These are phyloP conservation scores for Gossypium turneri DNA, from an alignment of 345 rosid genomes.

Conservation along the genomic window DNA sequence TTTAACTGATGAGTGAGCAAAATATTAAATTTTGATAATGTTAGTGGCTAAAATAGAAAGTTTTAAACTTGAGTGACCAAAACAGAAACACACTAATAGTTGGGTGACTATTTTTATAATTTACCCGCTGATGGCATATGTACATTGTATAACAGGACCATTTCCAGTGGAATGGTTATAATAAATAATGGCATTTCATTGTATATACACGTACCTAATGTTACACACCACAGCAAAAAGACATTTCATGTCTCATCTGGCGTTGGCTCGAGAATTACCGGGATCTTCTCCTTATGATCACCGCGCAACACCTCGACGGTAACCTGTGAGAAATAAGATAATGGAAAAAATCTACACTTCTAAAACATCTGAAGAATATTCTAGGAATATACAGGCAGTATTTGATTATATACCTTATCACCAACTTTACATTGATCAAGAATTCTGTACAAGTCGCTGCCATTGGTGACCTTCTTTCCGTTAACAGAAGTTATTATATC, in stretches of 20 bases:
- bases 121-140: background rate
- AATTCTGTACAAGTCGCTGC: slow-evolving; percentile 87
- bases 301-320: slow-evolving; percentile 89
- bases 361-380: background rate
- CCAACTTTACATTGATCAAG: slow-evolving; percentile 95
- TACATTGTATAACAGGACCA: background rate
- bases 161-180: slow-evolving; percentile 4
- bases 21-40: too few species aligned
- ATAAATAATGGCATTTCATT: slow-evolving; percentile 20
- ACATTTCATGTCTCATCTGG: slow-evolving; percentile 59
- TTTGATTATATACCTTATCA: slow-evolving; percentile 50
- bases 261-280: slow-evolving; percentile 80
- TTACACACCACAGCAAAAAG: slow-evolving; percentile 15
- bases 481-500: slow-evolving; percentile 91
- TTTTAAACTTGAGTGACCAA: too few species aligned
- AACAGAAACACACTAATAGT: too few species aligned
- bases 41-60: too few species aligned
- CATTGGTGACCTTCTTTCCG: slow-evolving; percentile 71
- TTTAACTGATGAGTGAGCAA: too few species aligned
- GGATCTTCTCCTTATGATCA: slow-evolving; percentile 87
- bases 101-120: too few species aligned
- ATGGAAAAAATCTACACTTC: background rate
- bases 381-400: background rate
- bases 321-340: slow-evolving; percentile 43
- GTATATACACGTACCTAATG: slow-evolving; percentile 9